Evolutionary conservation across 257 asterid species (phyloP).

Genomic region (Rehmannia glutinosa): DNA sequence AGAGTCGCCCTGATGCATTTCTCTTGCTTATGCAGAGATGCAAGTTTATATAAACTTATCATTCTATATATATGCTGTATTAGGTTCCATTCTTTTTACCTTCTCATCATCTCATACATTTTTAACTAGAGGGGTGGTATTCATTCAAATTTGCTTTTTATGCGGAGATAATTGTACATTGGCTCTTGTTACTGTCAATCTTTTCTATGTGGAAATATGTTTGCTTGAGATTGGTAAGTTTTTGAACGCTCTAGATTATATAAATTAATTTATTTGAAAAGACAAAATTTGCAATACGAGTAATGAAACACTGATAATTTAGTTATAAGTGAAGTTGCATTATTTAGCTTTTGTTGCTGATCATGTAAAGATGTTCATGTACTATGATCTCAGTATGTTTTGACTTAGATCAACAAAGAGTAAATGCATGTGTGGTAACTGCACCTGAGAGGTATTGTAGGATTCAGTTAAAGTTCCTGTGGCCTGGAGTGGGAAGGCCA

Average conservation of each 20-base stretch:
- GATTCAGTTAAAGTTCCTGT: background rate
- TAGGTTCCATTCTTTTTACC: background rate
- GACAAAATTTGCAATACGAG: background rate
- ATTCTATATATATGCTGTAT: background rate
- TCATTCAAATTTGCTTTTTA: background rate
- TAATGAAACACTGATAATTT: background rate
- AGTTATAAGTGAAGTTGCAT: background rate
- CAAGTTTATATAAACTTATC: too few relatives aligned
- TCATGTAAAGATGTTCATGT: background rate
- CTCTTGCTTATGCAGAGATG: background rate
- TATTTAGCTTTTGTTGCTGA: background rate
- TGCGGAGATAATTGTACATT: background rate
- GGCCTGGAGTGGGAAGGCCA: background rate
- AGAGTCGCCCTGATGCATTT: background rate
- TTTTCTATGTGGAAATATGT: background rate
- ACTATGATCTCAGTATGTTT: background rate
- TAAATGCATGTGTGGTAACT: background rate
- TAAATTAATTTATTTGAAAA: background rate
- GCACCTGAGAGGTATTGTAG: background rate
- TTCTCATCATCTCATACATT: too few relatives aligned
- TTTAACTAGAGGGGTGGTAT: too few relatives aligned
- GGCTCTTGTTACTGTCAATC: background rate
- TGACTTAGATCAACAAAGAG: background rate
- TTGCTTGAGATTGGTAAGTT: conserved; percentile 5
- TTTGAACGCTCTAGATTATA: background rate